Evolutionary conservation across 306 rosid species (phyloP).

Genomic region (Potentilla sterilis): DNA sequence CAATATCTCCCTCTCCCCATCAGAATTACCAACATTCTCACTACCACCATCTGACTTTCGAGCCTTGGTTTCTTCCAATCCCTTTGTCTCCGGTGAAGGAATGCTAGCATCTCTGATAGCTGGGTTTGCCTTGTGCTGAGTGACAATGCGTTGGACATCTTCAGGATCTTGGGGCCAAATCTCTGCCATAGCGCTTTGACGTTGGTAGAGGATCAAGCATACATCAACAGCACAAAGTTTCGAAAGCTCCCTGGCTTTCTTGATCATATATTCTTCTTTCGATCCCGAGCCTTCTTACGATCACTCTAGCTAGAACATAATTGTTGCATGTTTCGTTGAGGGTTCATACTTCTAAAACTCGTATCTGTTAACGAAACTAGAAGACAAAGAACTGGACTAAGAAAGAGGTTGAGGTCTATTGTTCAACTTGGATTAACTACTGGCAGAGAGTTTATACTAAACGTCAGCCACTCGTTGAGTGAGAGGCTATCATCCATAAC

Average conservation of each 20-base stretch:
- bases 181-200: neutral
- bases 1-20: neutral
- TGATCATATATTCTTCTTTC: neutral
- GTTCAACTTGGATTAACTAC: neutral
- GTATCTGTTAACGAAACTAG: no score
- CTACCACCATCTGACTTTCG: neutral
- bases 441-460: neutral
- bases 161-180: slow-evolving; percentile 4
- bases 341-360: neutral
- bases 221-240: slow-evolving; percentile 3
- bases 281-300: neutral
- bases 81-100: neutral
- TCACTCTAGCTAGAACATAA: neutral
- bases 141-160: neutral
- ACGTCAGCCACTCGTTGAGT: slow-evolving; percentile 8
- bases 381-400: no score
- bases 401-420: neutral
- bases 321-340: neutral
- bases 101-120: neutral
- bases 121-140: neutral
- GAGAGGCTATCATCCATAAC: neutral
- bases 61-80: neutral
- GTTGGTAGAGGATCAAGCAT: neutral
- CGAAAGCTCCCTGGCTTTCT: slow-evolving; percentile 3
- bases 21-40: neutral